Percentiles rank a stretch among this genome's conserved stretches.
These are phyloP conservation scores for Monosporozyma yasuniensis DNA, from an alignment of 805 yeast species.

Conservation along the genomic window DNA sequence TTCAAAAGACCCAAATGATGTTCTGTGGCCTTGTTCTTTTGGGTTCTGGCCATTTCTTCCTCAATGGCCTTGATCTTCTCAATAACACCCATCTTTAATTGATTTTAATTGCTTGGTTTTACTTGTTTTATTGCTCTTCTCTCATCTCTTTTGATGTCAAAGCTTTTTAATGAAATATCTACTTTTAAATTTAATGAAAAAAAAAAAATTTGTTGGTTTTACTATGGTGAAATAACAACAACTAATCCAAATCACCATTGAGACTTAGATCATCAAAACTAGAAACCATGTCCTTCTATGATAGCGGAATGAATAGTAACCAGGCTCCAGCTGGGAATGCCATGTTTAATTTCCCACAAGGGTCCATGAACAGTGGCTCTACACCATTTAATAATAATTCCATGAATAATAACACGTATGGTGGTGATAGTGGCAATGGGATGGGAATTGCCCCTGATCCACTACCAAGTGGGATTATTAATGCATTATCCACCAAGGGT, in stretches of 20 bases:
- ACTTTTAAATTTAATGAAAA: too few relatives aligned
- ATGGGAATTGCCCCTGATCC: slow-evolving; percentile 26
- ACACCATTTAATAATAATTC: slow-evolving; percentile 1
- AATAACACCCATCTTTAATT: slow-evolving; percentile 25
- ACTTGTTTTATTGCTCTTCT: neutral
- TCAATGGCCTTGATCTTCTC: slow-evolving; percentile 86
- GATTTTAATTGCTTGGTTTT: neutral
- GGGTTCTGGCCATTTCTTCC: slow-evolving; percentile 89
- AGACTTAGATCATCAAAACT: neutral
- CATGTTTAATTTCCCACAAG: slow-evolving; percentile 23
- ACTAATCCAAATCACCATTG: neutral
- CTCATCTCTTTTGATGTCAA: neutral
- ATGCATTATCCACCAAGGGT: slow-evolving; percentile 89
- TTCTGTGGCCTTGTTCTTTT: slow-evolving; percentile 96
- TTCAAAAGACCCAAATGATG: slow-evolving; percentile 89
- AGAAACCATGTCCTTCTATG: slow-evolving; percentile 8
- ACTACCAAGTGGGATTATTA: slow-evolving; percentile 67
- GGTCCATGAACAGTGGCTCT: slow-evolving; percentile 31
- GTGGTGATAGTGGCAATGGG: slow-evolving; percentile 8
- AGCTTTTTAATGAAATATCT: neutral
- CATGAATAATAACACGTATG: neutral
- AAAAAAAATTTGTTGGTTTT: too few relatives aligned
- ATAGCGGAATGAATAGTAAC: slow-evolving; percentile 1
- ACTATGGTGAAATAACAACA: neutral
- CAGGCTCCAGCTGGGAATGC: slow-evolving; percentile 14